These are phyloP conservation scores for Vanderwaltozyma verrucispora DNA, from an alignment of 805 yeast species.

Conservation along the genomic window DNA sequence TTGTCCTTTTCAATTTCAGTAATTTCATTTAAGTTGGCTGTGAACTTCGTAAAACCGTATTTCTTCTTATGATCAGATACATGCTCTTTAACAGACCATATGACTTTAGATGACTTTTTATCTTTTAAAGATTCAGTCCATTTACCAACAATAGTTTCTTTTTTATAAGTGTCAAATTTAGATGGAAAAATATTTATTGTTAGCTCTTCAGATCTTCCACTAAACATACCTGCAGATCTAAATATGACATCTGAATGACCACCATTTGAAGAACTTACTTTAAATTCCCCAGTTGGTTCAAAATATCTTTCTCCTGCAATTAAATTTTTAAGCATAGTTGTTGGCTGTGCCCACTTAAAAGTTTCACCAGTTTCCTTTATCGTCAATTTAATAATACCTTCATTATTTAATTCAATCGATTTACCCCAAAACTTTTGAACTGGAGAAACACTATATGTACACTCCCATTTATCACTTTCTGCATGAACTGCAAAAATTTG, in stretches of 20 bases:
- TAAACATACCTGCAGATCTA: constrained; percentile 73
- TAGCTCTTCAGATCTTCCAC: constrained; percentile 64
- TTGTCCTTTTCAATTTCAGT: constrained; percentile 54
- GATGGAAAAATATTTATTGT: constrained; percentile 31
- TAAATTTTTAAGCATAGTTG: constrained; percentile 70
- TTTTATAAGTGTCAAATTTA: constrained; percentile 10
- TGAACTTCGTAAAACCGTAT: constrained; percentile 79
- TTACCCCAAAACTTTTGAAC: constrained; percentile 94
- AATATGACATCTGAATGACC: constrained; percentile 61
- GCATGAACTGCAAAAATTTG: constrained; percentile 66
- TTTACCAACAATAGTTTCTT: constrained; percentile 41
- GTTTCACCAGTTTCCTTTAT: constrained; percentile 52
- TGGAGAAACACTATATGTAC: constrained; percentile 56
- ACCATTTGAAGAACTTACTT: constrained; percentile 60
- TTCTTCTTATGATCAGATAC: constrained; percentile 48
- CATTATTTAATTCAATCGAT: constrained; percentile 70
- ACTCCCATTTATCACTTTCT: constrained; percentile 64
- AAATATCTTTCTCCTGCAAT: constrained; percentile 92
- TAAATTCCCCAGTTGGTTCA: constrained; percentile 68
- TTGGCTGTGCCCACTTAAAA: constrained; percentile 75
- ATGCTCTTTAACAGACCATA: constrained; percentile 68
- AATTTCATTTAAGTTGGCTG: constrained; percentile 72
- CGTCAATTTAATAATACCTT: constrained; percentile 54
- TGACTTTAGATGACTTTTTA: constrained; percentile 24
- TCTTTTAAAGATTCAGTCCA: constrained; percentile 69